Percentiles rank a stretch among this genome's conserved stretches.
These are phyloP conservation scores for Liriodendron chinense DNA, from an alignment of 164 flowering plant genomes.

Conservation along the genomic window DNA sequence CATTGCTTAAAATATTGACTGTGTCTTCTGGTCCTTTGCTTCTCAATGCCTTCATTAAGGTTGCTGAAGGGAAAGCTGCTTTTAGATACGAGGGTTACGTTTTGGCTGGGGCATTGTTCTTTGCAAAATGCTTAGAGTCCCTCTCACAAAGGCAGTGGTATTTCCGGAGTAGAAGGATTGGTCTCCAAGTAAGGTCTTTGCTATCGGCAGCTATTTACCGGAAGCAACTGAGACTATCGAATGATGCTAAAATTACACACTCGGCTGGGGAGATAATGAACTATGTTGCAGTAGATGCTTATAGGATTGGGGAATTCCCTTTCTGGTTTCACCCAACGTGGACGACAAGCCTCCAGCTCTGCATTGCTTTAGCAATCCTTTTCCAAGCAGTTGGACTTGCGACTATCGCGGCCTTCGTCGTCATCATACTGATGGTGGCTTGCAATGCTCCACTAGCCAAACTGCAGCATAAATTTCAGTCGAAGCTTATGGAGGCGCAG, in stretches of 20 bases:
- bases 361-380: conserved; percentile 48
- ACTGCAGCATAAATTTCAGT: conserved; percentile 51
- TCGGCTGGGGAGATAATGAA: conserved; percentile 64
- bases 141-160: conserved; percentile 65
- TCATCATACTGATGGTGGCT: conserved; percentile 46
- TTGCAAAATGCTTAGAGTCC: conserved; percentile 55
- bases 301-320: conserved; percentile 68
- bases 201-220: conserved; percentile 58
- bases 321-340: conserved; percentile 74
- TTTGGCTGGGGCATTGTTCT: conserved; percentile 37
- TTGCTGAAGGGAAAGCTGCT: conserved; percentile 50
- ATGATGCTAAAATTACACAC: conserved; percentile 38
- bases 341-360: conserved; percentile 58
- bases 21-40: conserved; percentile 51
- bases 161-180: conserved; percentile 49
- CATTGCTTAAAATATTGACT: conserved; percentile 45
- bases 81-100: conserved; percentile 52
- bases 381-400: conserved; percentile 54
- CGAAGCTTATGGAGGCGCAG: conserved; percentile 55
- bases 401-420: conserved; percentile 49
- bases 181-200: conserved; percentile 54
- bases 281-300: conserved; percentile 67
- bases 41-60: conserved; percentile 58
- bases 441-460: conserved; percentile 64
- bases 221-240: conserved; percentile 62